Percentiles rank a stretch among this genome's conserved stretches.
Conservation (phyloP, 306 rosid species). For the Acmispon strigosus region DNA sequence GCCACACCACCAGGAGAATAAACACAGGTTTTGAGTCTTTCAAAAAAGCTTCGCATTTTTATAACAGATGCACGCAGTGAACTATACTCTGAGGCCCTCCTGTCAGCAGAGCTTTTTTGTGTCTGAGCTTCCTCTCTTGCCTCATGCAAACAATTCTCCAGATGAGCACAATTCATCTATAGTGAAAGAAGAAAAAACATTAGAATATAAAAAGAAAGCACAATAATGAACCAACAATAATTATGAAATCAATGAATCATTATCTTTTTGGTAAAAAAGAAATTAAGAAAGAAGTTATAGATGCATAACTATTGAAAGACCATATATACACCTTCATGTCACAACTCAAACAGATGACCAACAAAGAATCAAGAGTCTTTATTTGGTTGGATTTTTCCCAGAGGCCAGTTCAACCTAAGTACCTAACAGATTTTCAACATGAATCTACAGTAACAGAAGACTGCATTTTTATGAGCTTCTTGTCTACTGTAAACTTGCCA, state of each 20-base stretch:
- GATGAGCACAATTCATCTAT: conserved; percentile 97
- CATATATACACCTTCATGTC: neutral
- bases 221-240: neutral
- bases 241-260: neutral
- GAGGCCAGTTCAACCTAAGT: neutral
- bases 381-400: neutral
- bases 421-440: neutral
- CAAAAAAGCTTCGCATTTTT: conserved; percentile 75
- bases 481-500: neutral
- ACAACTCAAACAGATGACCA: neutral
- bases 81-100: conserved; percentile 86
- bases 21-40: conserved; percentile 71
- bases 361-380: neutral
- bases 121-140: conserved; percentile 99
- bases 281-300: neutral
- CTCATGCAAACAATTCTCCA: conserved; percentile 94
- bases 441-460: neutral
- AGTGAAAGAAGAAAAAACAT: conserved; percentile 10
- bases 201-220: neutral
- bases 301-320: neutral
- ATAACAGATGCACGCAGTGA: conserved; percentile 74
- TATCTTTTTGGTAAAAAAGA: neutral
- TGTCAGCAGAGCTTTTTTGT: conserved; percentile 91
- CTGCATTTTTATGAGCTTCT: neutral
- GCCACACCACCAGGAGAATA: conserved; percentile 67